Base-by-base conservation (phyloP, 305 asterid genomes). In the Nicotiana rustica region DNA sequence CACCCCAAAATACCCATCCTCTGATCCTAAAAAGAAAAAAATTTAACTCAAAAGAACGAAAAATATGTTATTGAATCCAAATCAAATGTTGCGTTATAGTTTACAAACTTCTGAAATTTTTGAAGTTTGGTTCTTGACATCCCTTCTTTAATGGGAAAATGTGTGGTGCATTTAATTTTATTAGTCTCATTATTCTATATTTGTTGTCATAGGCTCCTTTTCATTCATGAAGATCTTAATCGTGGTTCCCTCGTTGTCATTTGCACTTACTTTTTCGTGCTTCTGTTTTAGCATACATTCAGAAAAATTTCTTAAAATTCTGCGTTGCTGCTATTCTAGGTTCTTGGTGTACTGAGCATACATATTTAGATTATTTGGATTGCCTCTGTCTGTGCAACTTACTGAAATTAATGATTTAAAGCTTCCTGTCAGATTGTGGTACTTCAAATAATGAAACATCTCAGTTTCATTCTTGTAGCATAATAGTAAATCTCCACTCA, bases 111-210 rank as follows among this genome's bases (percentile, higher is more conserved):
- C 59, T 70, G 59, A 70, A 70, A 41, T 7, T 41, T 62, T 18
- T 69, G 14, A 69, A 69, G 77, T 69, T 69, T 4, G 33, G 35
- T 69, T 69, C 33, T 38, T 57, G 31, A 60, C 21, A 60, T n/a
- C 66, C 12, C 66, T 18, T 59, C 2, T 60, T 2, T 60, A 60
- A 18, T 61, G 67, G 10, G 14, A 61, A 61, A 61, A 61, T 61
- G 33, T 61, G 33, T 7, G 67, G 67, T 19, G 67, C 67, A 19
- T 61, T 61, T 61, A 9, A 1, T 61, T 61, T 61, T 61, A 61
- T 61, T 61, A 19, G 67, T 19, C 67, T 57, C 18, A 12, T 57
- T 17, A 15, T 57, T 57, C 62, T 57, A 2, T 52, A 52, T 52
- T 10, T 52, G 17, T 52, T 52, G 17, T 17, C 57, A 52, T 52